These are phyloP conservation scores for Polyporus arcularius DNA, from an alignment of 768 basidiomycete species.

Conservation along the genomic window DNA sequence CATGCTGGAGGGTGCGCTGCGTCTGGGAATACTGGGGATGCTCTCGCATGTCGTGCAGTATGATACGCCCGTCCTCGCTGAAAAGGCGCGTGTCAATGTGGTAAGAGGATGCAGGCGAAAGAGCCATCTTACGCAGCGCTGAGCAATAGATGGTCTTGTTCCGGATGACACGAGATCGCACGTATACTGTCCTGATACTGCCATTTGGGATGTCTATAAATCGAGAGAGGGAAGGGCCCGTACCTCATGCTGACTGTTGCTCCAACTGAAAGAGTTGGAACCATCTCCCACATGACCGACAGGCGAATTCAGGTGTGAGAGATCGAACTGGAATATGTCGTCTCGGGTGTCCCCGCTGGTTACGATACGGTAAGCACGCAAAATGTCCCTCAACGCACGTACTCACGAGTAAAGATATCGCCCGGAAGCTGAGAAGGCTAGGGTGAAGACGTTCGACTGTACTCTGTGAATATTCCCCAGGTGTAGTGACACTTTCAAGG, in stretches of 20 bases:
- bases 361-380: slow-evolving; percentile 1
- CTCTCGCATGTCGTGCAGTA: slow-evolving; percentile 61
- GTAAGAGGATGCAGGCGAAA: neutral
- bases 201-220: neutral
- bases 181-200: slow-evolving; percentile 61
- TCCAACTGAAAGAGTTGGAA: neutral
- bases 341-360: slow-evolving; percentile 28
- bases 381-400: neutral
- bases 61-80: slow-evolving; percentile 73
- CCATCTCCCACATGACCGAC: neutral
- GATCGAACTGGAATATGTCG: slow-evolving; percentile 26
- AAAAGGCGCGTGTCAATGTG: neutral
- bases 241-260: slow-evolving; percentile 27
- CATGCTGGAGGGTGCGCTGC: slow-evolving; percentile 53
- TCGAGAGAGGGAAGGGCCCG: neutral
- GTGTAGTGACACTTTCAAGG: neutral
- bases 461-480: neutral
- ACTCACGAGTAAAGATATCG: slow-evolving; percentile 65
- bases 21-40: slow-evolving; percentile 36
- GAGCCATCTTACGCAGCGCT: slow-evolving; percentile 60
- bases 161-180: slow-evolving; percentile 64
- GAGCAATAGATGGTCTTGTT: slow-evolving; percentile 65
- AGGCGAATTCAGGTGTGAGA: slow-evolving; percentile 12
- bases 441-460: slow-evolving; percentile 70
- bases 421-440: slow-evolving; percentile 71